These are phyloP conservation scores for Stylonectria norvegica DNA, from an alignment of 2,329 filamentous ascomycete genomes.

Conservation along the genomic window DNA sequence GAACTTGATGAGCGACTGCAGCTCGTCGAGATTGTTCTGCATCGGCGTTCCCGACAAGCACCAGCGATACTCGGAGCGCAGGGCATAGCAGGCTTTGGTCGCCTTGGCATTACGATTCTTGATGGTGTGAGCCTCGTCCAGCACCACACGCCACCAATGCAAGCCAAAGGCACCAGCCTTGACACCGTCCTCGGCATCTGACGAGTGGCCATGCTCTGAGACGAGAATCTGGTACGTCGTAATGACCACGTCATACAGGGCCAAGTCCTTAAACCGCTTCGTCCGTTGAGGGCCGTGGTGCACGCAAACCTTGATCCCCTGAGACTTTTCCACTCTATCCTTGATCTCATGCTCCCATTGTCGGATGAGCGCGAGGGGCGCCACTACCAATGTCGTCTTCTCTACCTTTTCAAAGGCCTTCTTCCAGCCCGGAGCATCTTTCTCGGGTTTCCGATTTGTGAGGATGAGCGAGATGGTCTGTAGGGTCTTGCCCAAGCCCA, in stretches of 20 bases:
- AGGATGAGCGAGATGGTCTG: slow-evolving; percentile 89
- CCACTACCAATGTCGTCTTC: slow-evolving; percentile 85
- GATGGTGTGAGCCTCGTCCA: slow-evolving; percentile 97
- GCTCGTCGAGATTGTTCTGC: slow-evolving; percentile 96
- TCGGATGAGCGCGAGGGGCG: slow-evolving; percentile 87
- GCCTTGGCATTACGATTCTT: slow-evolving; percentile 97
- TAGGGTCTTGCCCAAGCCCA: slow-evolving; percentile 95
- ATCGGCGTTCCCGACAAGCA: slow-evolving; percentile 94
- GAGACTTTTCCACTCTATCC: slow-evolving; percentile 68
- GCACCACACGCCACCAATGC: slow-evolving; percentile 91
- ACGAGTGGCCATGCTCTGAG: slow-evolving; percentile 76
- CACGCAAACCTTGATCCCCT: slow-evolving; percentile 75
- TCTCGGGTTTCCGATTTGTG: slow-evolving; percentile 67
- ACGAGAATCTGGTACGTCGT: slow-evolving; percentile 96
- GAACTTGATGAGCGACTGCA: slow-evolving; percentile 91
- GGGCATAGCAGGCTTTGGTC: slow-evolving; percentile 84
- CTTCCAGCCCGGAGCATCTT: slow-evolving; percentile 58
- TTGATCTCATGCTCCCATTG: slow-evolving; percentile 96
- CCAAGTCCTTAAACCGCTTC: slow-evolving; percentile 72
- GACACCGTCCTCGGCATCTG: slow-evolving; percentile 55
- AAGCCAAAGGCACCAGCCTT: slow-evolving; percentile 85
- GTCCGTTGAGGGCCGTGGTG: slow-evolving; percentile 87
- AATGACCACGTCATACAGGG: slow-evolving; percentile 88
- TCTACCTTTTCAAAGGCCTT: slow-evolving; percentile 67
- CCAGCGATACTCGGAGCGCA: slow-evolving; percentile 88